Conservation (phyloP, 108 stramenopile species). For the Bacterosira constricta region DNA sequence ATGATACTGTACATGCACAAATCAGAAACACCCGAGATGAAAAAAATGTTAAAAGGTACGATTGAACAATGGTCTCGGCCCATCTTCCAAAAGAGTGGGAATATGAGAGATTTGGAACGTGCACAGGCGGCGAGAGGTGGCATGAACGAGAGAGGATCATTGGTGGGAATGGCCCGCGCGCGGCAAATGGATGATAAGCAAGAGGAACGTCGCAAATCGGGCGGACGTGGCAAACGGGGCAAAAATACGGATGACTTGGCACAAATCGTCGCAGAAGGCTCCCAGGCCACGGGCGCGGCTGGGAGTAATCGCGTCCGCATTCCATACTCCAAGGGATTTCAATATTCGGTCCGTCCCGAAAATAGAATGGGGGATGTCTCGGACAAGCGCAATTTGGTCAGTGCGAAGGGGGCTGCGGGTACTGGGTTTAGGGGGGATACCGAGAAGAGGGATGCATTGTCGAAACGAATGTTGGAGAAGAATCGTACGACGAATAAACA, state of each 20-base stretch:
- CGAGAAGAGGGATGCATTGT: constrained; percentile 65
- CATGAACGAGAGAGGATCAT: constrained; percentile 28
- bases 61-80: constrained; percentile 93
- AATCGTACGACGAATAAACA: constrained; percentile 64
- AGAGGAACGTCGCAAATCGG: not conserved
- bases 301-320: constrained; percentile 86
- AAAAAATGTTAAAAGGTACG: constrained; percentile 59
- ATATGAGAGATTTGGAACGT: constrained; percentile 82
- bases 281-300: not conserved
- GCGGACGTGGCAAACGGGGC: not conserved
- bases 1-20: constrained; percentile 88
- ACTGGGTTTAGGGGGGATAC: constrained; percentile 7
- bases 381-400: constrained; percentile 53
- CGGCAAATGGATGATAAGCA: constrained; percentile 12
- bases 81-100: constrained; percentile 92
- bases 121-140: constrained; percentile 63
- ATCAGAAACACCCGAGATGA: constrained; percentile 83
- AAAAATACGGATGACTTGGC: constrained; percentile 46
- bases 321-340: constrained; percentile 86
- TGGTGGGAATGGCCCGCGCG: constrained; percentile 54
- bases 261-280: constrained; percentile 35
- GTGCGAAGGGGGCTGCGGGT: constrained; percentile 50
- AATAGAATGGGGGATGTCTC: constrained; percentile 53
- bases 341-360: constrained; percentile 75
- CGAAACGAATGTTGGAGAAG: constrained; percentile 81